Conservation (phyloP, 2,329 filamentous ascomycete genomes). For the Penicillium brasilianum region DNA sequence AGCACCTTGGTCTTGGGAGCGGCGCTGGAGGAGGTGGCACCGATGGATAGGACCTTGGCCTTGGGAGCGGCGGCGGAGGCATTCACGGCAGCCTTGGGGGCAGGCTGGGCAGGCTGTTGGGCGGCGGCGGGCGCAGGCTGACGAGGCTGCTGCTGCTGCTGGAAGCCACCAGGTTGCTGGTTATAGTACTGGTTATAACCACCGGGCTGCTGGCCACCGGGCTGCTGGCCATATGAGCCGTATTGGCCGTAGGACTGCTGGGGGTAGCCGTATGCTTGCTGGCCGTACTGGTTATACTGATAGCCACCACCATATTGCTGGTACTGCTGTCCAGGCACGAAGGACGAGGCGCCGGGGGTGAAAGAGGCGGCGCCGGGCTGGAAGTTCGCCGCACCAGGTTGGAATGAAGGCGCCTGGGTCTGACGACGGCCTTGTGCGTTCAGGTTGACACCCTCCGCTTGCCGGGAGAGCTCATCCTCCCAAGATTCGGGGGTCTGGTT, state of each 20-base stretch:
- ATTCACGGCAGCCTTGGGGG: conserved; percentile 55
- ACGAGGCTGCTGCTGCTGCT: conserved; percentile 53
- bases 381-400: conserved; percentile 67
- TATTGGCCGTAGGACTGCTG: conserved; percentile 50
- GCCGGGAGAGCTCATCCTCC: conserved; percentile 86
- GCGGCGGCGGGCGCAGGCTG: conserved; percentile 53
- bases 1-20: conserved; percentile 74
- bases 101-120: conserved; percentile 48
- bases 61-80: conserved; percentile 53
- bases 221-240: conserved; percentile 49
- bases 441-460: conserved; percentile 76
- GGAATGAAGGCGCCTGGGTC: conserved; percentile 62
- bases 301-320: conserved; percentile 57
- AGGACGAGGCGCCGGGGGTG: conserved; percentile 71
- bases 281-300: conserved; percentile 48
- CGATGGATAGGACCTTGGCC: conserved; percentile 66
- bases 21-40: conserved; percentile 51
- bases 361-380: conserved; percentile 72
- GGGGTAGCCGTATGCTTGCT: conserved; percentile 41
- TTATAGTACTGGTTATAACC: conserved; percentile 61
- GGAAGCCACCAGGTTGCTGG: conserved; percentile 69
- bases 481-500: conserved; percentile 80
- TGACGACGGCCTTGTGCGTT: conserved; percentile 59
- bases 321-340: conserved; percentile 74
- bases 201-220: conserved; percentile 64